phyloP scores from a whole-genome alignment of 257 asterid species.

The Rhazya stricta region DNA sequence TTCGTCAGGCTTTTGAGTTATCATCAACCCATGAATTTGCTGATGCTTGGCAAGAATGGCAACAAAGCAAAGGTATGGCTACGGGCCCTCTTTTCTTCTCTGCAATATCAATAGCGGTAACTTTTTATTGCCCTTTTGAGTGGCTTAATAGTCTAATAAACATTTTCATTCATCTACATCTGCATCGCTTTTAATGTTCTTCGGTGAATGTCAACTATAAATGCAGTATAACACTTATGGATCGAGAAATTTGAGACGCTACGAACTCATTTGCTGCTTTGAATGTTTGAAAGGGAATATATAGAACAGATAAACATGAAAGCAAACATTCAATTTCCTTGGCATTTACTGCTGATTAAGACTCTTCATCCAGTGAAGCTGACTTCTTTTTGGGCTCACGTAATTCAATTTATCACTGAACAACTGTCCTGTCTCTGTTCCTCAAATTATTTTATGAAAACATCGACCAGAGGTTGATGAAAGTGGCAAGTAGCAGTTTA shows the following conservation, averaged over 20 bases:
- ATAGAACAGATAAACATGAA: not conserved
- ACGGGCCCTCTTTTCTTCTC: not conserved
- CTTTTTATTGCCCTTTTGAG: not conserved
- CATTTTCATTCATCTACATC: not conserved
- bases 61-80: no score
- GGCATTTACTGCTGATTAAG: constrained; percentile 24
- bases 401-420: not conserved
- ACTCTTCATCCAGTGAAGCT: constrained; percentile 13
- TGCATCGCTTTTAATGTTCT: not conserved
- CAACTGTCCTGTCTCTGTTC: not conserved
- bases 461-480: not conserved
- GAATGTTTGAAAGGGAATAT: constrained; percentile 8
- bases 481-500: not conserved
- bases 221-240: not conserved
- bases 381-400: constrained; percentile 12
- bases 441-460: not conserved
- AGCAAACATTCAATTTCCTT: constrained; percentile 5
- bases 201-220: constrained; percentile 18
- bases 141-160: not conserved
- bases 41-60: no score
- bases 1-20: not conserved
- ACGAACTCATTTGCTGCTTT: not conserved
- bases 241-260: constrained; percentile 13
- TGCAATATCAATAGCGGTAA: not conserved
- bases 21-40: not conserved